Evolutionary conservation across 2,329 filamentous ascomycete genomes (phyloP).

Genomic region (Thielaviopsis musarum): DNA sequence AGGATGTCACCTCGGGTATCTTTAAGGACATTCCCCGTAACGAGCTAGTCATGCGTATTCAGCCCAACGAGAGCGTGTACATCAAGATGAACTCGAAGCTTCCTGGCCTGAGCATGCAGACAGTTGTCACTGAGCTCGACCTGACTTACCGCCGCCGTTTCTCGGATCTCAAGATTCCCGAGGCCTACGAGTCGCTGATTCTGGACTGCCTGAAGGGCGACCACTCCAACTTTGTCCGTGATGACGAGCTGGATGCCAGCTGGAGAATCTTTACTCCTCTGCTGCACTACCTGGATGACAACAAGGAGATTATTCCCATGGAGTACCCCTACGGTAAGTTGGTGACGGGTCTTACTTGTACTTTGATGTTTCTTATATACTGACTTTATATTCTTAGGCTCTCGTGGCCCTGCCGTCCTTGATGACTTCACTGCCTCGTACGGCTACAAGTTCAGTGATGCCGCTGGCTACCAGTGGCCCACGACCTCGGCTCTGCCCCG

Average conservation of each 20-base stretch:
- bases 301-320: conserved; percentile 99
- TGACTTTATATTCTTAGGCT: conserved; percentile 42
- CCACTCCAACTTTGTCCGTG: conserved; percentile 97
- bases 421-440: conserved; percentile 98
- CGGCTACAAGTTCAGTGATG: conserved; percentile 97
- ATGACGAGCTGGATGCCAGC: conserved; percentile 90
- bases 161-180: conserved; percentile 97
- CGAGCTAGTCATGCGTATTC: conserved; percentile 96
- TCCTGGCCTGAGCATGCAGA: conserved; percentile 97
- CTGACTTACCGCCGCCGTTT: conserved; percentile 95
- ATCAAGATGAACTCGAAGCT: conserved; percentile 99
- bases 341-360: neutral
- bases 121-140: conserved; percentile 93
- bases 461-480: conserved; percentile 90
- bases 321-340: conserved; percentile 92
- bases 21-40: conserved; percentile 99
- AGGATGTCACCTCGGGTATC: conserved; percentile 96
- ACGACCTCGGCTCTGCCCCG: conserved; percentile 49
- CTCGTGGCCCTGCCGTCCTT: conserved; percentile 84
- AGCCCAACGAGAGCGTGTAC: conserved; percentile 98
- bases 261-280: conserved; percentile 98
- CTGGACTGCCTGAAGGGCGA: conserved; percentile 96
- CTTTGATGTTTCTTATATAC: conserved; percentile 2
- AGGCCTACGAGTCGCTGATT: conserved; percentile 96
- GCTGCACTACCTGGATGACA: conserved; percentile 94